Evolutionary conservation across 2,329 filamentous ascomycete genomes (phyloP).

Genomic region (Pochonia chlamydosporia): DNA sequence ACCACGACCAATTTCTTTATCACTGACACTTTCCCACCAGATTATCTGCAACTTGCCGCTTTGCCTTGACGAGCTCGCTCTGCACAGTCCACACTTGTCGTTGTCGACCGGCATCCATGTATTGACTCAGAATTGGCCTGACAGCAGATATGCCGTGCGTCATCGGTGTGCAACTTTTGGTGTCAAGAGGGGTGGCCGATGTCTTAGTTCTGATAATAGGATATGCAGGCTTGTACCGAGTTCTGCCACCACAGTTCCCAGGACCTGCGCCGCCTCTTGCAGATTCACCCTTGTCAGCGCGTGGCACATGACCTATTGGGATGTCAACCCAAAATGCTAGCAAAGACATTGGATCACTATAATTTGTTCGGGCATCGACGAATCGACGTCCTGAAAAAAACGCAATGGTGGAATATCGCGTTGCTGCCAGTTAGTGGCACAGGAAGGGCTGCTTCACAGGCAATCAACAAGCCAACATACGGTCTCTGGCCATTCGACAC

Average conservation of each 20-base stretch:
- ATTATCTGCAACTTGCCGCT: too few relatives aligned
- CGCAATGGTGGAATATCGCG: too few relatives aligned
- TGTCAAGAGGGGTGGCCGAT: neutral
- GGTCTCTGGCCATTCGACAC: too few relatives aligned
- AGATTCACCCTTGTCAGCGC: neutral
- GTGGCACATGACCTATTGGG: neutral
- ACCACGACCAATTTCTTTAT: too few relatives aligned
- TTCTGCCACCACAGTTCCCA: neutral
- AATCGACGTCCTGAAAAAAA: neutral
- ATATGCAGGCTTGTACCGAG: neutral
- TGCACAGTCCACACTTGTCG: neutral
- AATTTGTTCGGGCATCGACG: neutral
- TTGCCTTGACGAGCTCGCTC: too few relatives aligned
- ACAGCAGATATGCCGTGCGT: slow-evolving; percentile 6
- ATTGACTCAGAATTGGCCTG: neutral
- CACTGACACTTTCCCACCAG: too few relatives aligned
- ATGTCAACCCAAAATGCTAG: neutral
- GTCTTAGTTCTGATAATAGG: neutral
- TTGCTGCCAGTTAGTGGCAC: too few relatives aligned
- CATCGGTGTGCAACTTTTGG: slow-evolving; percentile 8
- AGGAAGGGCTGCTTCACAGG: too few relatives aligned
- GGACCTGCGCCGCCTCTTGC: neutral
- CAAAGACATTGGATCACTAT: neutral
- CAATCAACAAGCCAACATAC: too few relatives aligned
- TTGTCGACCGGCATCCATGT: too few relatives aligned